These are phyloP conservation scores for Coffea humblotiana DNA, from an alignment of 305 asterid genomes.

Conservation along the genomic window DNA sequence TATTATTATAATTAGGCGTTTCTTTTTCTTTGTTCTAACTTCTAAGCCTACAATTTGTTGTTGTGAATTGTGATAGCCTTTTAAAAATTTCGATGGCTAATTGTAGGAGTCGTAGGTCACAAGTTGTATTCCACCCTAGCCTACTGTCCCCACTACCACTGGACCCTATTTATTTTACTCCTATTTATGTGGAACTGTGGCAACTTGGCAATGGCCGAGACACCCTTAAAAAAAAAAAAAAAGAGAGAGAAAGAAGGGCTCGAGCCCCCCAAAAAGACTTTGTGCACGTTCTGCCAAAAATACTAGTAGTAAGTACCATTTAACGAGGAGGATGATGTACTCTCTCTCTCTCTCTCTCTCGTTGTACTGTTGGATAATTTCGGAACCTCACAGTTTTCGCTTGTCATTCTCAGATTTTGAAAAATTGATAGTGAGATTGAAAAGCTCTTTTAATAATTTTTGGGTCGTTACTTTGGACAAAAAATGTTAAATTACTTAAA, in stretches of 20 bases:
- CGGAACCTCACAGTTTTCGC: no score
- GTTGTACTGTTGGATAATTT: no score
- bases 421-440: no score
- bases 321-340: no score
- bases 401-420: no score
- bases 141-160: neutral
- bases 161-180: neutral
- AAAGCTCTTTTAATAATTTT: no score
- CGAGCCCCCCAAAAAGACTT: neutral
- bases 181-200: neutral
- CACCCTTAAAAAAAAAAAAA: neutral
- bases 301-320: no score
- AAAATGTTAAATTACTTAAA: no score
- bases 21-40: neutral
- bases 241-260: neutral
- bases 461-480: no score
- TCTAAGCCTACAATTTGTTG: neutral
- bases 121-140: neutral
- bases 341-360: no score
- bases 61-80: neutral
- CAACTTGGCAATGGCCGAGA: slow-evolving; percentile 9
- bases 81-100: neutral
- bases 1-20: neutral
- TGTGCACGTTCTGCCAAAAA: neutral
- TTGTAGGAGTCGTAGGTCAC: neutral